Evolutionary conservation across 2,329 filamentous ascomycete species (phyloP), one percentile per base, ranked within the genome.

Genomic region (Fusarium pseudocircinatum): DNA sequence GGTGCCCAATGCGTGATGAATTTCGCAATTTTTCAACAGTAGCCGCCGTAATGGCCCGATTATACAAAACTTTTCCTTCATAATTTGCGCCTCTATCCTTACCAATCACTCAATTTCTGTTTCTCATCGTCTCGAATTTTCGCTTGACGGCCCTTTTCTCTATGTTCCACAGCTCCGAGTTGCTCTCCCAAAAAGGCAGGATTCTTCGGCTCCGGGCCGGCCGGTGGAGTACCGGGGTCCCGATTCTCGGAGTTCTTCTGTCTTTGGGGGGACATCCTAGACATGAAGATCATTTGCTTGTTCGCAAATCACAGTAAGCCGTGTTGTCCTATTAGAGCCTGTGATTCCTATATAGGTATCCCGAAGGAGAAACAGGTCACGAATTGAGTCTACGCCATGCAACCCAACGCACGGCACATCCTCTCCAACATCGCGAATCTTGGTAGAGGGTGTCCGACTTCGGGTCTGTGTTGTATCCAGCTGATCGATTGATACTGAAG

Each of bases 131-230:
- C 36, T 28, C 28, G 10, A 32, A 7, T 28, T 53, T 26, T 56
- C 34, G 32, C 37, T 52, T 57, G 24, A 28, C 66, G 53, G 44
- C 57, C 70, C 57, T 60, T 67, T 57, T 58, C 34, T 47, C 15
- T 40, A 6, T 59, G 44, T 72, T 54, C 36, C 67, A 70, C 69
- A 66, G 30, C 52, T 60, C 56, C 56, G 50, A 61, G 66, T 44
- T 66, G 39, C 42, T 36, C 46, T 66, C 56, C 56, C 39, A 69
- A 50, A 63, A 18, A 16, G 50, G 54, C 28, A 72, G 40, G 40
- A 56, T 56, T 58, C 44, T 73, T 72, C 70, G 70, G 70, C 66
- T 70, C 70, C 70, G 70, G 58, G 39, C 43, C 59, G 67, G 42
- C 47, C 61, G 70, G 70, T 44, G 70, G 69, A 49, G 69, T 56